phyloP scores from a whole-genome alignment of 1,139 yeast species.

The Geotrichum australiense region DNA sequence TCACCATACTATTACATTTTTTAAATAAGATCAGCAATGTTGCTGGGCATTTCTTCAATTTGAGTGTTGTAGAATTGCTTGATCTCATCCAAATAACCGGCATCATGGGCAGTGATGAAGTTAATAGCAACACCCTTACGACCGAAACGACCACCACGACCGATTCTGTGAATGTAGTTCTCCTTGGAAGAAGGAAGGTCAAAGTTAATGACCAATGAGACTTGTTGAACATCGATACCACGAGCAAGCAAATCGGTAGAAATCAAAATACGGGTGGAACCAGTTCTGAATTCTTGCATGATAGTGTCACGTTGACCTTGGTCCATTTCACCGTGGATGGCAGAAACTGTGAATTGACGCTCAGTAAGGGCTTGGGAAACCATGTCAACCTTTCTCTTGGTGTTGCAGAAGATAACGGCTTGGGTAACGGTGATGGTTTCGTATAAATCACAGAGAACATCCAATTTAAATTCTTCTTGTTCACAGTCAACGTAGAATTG shows the following conservation, averaged over 20 bases:
- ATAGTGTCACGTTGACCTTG: conserved; percentile 97
- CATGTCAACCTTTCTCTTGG: conserved; percentile 94
- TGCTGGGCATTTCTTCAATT: conserved; percentile 84
- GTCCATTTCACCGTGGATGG: conserved; percentile 96
- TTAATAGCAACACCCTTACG: conserved; percentile 93
- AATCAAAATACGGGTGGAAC: conserved; percentile 94
- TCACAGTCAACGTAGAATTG: conserved; percentile 95
- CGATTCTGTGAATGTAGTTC: conserved; percentile 98
- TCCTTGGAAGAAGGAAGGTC: conserved; percentile 97
- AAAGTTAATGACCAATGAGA: conserved; percentile 94
- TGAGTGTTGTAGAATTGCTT: conserved; percentile 72
- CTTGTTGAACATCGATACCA: conserved; percentile 99
- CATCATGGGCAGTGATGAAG: conserved; percentile 70
- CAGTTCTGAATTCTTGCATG: conserved; percentile 98
- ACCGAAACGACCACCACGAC: conserved; percentile 93
- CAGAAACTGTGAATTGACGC: conserved; percentile 89
- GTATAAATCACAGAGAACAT: conserved; percentile 93
- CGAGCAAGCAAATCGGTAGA: conserved; percentile 98
- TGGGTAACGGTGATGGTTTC: conserved; percentile 97
- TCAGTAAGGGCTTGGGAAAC: conserved; percentile 81
- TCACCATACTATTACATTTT: too few relatives aligned
- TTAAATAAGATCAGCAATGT: conserved; percentile 45
- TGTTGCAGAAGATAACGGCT: conserved; percentile 99
- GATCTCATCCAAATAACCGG: conserved; percentile 52
- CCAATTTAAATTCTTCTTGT: conserved; percentile 87